A percentile compares a stretch with the other conserved stretches of the same genome.
Conservation (phyloP, 164 flowering plant species). For the Kalanchoe fedtschenkoi region DNA sequence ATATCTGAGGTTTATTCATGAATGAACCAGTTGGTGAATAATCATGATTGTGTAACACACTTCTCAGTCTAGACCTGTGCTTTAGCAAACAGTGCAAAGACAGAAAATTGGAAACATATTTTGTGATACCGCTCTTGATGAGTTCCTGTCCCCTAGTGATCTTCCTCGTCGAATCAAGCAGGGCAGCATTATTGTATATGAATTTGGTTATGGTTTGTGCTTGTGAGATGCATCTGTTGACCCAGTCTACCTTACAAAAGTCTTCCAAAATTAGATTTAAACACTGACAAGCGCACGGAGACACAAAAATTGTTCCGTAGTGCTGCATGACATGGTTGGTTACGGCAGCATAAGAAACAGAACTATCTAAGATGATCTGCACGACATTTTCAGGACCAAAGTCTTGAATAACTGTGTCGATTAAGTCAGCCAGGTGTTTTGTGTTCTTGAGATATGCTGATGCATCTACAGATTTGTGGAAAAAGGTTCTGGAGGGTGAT, state of each 20-base stretch:
- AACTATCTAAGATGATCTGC: constrained; percentile 70
- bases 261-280: constrained; percentile 75
- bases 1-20: constrained; percentile 47
- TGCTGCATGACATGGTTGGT: constrained; percentile 59
- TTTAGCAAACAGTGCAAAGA: constrained; percentile 65
- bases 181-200: constrained; percentile 51
- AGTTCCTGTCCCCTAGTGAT: constrained; percentile 76
- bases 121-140: constrained; percentile 62
- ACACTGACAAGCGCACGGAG: constrained; percentile 86
- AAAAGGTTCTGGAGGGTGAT: constrained; percentile 79
- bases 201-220: constrained; percentile 76
- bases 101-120: constrained; percentile 59
- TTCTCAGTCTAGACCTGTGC: constrained; percentile 58
- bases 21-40: constrained; percentile 39
- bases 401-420: constrained; percentile 82
- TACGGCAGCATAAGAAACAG: constrained; percentile 49
- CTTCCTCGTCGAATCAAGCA: constrained; percentile 73
- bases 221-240: constrained; percentile 60
- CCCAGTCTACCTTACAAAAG: constrained; percentile 83
- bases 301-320: constrained; percentile 59
- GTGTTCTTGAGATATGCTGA: constrained; percentile 63
- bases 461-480: constrained; percentile 81
- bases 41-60: constrained; percentile 69
- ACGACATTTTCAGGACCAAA: constrained; percentile 82
- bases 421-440: constrained; percentile 60